phyloP scores from a whole-genome alignment of 108 stramenopile species.

The Cylindrotheca fusiformis region DNA sequence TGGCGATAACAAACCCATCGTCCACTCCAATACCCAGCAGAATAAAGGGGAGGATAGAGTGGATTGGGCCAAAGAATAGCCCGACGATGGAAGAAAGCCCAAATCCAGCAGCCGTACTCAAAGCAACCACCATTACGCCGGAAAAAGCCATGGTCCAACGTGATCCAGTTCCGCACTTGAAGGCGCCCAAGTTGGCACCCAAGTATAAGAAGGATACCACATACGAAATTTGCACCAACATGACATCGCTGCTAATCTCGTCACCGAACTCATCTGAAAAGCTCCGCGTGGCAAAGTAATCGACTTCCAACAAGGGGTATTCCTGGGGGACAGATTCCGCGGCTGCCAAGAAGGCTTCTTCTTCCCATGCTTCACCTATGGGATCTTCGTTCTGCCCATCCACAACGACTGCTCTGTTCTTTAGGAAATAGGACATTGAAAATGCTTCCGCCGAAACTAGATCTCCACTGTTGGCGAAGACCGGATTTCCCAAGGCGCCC shows the following conservation, averaged over 20 bases:
- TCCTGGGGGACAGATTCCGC: conserved; percentile 6
- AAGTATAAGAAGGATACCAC: conserved; percentile 55
- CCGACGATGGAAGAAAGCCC: conserved; percentile 65
- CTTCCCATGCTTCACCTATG: conserved; percentile 57
- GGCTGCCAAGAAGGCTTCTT: conserved; percentile 36
- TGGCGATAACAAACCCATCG: conserved; percentile 83
- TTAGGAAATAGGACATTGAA: conserved; percentile 55
- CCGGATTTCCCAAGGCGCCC: conserved; percentile 43
- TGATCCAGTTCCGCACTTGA: conserved; percentile 49
- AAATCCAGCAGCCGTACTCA: conserved; percentile 67
- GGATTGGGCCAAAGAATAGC: conserved; percentile 72
- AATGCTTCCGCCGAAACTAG: conserved; percentile 52
- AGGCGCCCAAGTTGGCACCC: conserved; percentile 52
- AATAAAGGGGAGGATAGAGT: conserved; percentile 78
- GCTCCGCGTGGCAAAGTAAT: conserved; percentile 53
- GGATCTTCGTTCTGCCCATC: conserved; percentile 39
- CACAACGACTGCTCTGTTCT: conserved; percentile 35
- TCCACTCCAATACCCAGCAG: conserved; percentile 85
- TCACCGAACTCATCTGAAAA: conserved; percentile 79
- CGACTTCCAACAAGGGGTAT: conserved; percentile 16
- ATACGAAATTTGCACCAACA: conserved; percentile 47
- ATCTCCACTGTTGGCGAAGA: conserved; percentile 33
- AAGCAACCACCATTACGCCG: conserved; percentile 47
- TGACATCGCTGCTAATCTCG: conserved; percentile 51
- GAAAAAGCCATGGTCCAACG: conserved; percentile 60